Conservation (phyloP, 192 early-diverging fungal species). For the Mortierella hygrophila region DNA sequence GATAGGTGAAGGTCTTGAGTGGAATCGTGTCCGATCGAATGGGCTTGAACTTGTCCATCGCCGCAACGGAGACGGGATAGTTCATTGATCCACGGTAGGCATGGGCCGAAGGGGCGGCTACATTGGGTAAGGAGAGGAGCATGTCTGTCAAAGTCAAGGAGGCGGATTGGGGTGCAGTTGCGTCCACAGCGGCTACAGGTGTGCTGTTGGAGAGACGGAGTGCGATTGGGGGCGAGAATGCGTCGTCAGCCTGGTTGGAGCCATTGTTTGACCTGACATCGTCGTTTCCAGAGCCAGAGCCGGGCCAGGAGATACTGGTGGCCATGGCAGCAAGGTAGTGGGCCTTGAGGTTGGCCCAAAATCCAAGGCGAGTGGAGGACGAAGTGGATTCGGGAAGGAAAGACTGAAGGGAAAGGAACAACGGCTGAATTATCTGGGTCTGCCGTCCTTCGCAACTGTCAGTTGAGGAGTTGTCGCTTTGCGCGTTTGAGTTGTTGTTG, state of each 20-base stretch:
- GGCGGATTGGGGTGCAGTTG: constrained; percentile 32
- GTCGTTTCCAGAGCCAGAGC: background rate
- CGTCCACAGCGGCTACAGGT: constrained; percentile 36
- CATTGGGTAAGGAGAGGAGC: constrained; percentile 42
- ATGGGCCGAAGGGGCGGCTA: constrained; percentile 23
- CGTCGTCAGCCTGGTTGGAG: background rate
- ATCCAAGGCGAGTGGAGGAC: constrained; percentile 33
- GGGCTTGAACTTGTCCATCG: constrained; percentile 48
- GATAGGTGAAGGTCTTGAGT: constrained; percentile 51
- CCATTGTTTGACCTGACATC: background rate
- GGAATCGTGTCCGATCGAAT: constrained; percentile 47
- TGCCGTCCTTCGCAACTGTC: background rate
- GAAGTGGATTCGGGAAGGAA: constrained; percentile 44
- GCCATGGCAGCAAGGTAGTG: constrained; percentile 37
- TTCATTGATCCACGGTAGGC: constrained; percentile 30
- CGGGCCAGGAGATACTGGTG: constrained; percentile 28
- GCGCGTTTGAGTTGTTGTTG: background rate
- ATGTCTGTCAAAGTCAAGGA: constrained; percentile 36
- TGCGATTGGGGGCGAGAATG: constrained; percentile 35
- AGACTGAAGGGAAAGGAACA: constrained; percentile 36
- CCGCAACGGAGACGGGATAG: constrained; percentile 43
- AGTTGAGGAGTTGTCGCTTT: background rate
- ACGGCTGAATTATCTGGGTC: constrained; percentile 30
- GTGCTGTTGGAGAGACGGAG: constrained; percentile 35
- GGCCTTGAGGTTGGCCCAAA: constrained; percentile 53